Evolutionary conservation across 306 rosid genomes (phyloP), one percentile per base, ranked within the genome.

Genomic region (Luffa acutangula): DNA sequence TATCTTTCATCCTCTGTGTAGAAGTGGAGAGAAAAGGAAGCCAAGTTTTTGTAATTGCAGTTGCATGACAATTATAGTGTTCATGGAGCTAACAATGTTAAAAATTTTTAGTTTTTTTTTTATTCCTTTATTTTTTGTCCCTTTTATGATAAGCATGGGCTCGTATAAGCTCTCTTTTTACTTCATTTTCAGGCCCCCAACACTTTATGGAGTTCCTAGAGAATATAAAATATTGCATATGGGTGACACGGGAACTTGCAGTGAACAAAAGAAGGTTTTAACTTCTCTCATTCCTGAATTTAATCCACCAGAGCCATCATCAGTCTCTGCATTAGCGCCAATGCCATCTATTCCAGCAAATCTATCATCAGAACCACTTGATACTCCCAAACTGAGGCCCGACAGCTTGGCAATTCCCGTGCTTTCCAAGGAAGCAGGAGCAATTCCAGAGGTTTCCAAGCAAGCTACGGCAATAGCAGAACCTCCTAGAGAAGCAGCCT

Each of bases 171-270:
- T 25, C 54, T 15, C 8, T 49, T 46, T 58, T 73, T 72, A 76
- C 56, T 51, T 75, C 80, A 37, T 83, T 87, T 87, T 83, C 88
- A 95, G 98, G 86, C 84, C 92, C 20, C 90, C 95, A 66, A 95
- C 97, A 75, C 95, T 95, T 17, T 90, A 87, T 60, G 98, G 97
- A 80, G 88, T 95, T 60, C 97, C 97, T 78, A 85, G 96, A 82
- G 97, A 91, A 85, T 89, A 88, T 81, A 89, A 88, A 81, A 82
- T 87, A 9, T 80, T 95, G 86, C 93, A 86, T 63, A 67, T 85
- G 83, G 89, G 92, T 77, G 93, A 90, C 79, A 77, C 84, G 31
- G 98, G 90, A 79, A 83, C 88, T 82, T 87, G 87, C 81, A 87
- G 83, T 79, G 88, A 85, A 82, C 97, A 90, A 84, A 94, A 84